Base-by-base conservation (phyloP, 306 rosid species). In the Cicer pinnatifidum region DNA sequence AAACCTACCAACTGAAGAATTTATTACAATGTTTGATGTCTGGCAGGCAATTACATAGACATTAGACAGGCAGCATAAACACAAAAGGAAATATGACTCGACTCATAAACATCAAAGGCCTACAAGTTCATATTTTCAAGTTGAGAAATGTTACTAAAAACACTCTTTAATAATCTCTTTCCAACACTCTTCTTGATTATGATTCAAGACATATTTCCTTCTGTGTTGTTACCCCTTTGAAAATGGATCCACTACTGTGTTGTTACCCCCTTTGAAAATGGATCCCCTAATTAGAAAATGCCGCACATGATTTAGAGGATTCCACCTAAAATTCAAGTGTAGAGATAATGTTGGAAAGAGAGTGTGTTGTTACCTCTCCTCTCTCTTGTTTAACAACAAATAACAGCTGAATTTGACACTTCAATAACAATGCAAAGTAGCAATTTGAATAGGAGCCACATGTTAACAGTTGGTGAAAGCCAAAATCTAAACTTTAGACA, bases 71-170 rank as follows among this genome's bases (percentile, higher is more conserved):
- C 11, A 39, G 47, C 51, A 75, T 39, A 64, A 52, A n/a, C 64
- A 75, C 43, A 40, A 8, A 12, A 19, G 28, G 52, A 23, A 74
- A 40, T 63, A 54, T 57, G 51, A 69, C 45, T 74, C 8, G 23
- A 48, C 28, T 50, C 63, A 43, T 50, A 56, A 61, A 72, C 69
- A 66, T 63, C 41, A 38, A 60, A 65, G 45, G 33, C 58, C 35
- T 39, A 9, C 13, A 37, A 56, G 63, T 50, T 54, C 73, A 52
- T 65, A 6, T 28, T 71, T 28, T 52, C 17, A 13, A 43, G 6
- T 16, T 23, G 20, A 52, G 28, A 52, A 52, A 52, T 9, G 9
- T 11, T 52, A 52, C 20, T 15, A 16, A 20, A 8, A 54, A 54
- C 11, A 17, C 60, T 53, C 35, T 47, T 11, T 47, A 47, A 17